These are phyloP conservation scores for Hyphodiscus hymeniophilus DNA, from an alignment of 495 filamentous ascomycete species.

Conservation along the genomic window DNA sequence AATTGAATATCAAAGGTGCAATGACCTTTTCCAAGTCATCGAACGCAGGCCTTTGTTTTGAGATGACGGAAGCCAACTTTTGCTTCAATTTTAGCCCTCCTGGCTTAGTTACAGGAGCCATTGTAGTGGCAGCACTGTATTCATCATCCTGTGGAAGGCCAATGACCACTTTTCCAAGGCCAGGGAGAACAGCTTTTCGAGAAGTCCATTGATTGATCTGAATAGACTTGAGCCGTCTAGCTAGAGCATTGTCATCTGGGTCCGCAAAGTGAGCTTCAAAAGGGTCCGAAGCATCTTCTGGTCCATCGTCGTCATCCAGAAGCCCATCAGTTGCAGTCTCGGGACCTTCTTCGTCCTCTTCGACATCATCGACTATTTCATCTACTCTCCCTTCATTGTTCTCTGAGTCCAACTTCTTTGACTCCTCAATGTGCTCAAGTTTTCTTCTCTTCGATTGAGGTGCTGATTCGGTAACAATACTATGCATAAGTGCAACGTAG, in stretches of 20 bases:
- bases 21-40: constrained; percentile 41
- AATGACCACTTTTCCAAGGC: constrained; percentile 32
- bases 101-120: constrained; percentile 26
- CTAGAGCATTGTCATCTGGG: constrained; percentile 48
- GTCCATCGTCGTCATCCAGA: constrained; percentile 30
- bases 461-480: constrained; percentile 45
- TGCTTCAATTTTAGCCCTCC: constrained; percentile 56
- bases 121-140: constrained; percentile 10
- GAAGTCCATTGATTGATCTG: constrained; percentile 53
- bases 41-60: constrained; percentile 27
- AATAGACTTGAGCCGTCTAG: constrained; percentile 40
- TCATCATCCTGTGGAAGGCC: constrained; percentile 26
- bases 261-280: constrained; percentile 73
- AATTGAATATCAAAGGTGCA: constrained; percentile 59
- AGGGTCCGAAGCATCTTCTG: constrained; percentile 54
- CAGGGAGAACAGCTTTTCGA: constrained; percentile 32
- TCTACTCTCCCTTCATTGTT: constrained; percentile 22
- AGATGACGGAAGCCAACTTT: constrained; percentile 31
- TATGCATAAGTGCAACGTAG: constrained; percentile 60
- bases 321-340: constrained; percentile 25
- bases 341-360: constrained; percentile 40
- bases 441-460: constrained; percentile 63
- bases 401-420: background rate
- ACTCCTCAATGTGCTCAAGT: constrained; percentile 33
- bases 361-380: constrained; percentile 37